Conservation (phyloP, 345 rosid genomes). For the Dipteronia dyeriana region DNA sequence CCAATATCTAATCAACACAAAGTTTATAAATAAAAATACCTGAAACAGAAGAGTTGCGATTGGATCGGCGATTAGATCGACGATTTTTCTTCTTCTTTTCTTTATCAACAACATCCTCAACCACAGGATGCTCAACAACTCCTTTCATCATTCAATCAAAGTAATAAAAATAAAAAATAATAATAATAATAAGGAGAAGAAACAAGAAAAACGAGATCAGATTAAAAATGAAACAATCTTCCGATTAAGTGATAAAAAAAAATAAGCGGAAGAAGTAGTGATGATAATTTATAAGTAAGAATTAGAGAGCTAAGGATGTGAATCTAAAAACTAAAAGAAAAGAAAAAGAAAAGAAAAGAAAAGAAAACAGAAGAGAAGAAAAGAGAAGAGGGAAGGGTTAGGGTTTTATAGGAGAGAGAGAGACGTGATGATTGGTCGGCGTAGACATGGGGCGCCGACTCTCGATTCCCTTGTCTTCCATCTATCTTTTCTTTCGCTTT, state of each 20-base stretch:
- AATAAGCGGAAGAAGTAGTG: constrained; percentile 46
- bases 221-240: constrained; percentile 37
- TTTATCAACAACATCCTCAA: constrained; percentile 62
- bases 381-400: neutral
- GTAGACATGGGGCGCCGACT: constrained; percentile 58
- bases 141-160: constrained; percentile 40
- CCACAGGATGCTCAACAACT: constrained; percentile 40
- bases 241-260: constrained; percentile 50
- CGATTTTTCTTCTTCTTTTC: constrained; percentile 70
- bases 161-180: neutral
- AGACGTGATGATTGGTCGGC: constrained; percentile 52
- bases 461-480: constrained; percentile 44
- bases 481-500: constrained; percentile 8
- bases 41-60: constrained; percentile 41
- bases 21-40: constrained; percentile 18
- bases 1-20: too few species aligned
- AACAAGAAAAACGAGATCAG: constrained; percentile 27
- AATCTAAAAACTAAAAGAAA: neutral
- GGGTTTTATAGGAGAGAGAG: constrained; percentile 33
- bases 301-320: neutral
- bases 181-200: neutral
- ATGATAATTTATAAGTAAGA: neutral
- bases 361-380: neutral
- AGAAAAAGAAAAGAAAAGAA: neutral
- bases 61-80: constrained; percentile 69